Base-by-base conservation (phyloP, 2,329 filamentous ascomycete species). In the Beauveria brongniartii region DNA sequence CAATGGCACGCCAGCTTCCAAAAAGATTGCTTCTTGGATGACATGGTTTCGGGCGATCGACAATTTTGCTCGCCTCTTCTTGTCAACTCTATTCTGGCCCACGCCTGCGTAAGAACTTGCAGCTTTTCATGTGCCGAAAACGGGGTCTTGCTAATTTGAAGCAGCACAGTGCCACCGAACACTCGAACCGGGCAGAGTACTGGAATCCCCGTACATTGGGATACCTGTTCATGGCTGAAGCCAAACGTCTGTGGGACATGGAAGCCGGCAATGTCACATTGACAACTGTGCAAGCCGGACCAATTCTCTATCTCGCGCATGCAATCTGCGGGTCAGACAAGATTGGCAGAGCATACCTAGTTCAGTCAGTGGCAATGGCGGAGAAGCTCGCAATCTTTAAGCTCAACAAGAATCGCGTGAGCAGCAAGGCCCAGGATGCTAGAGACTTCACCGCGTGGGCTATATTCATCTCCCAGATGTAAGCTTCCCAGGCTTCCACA, bases 1-100 rank as follows among this genome's bases (percentile, higher is more conserved):
- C 69, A 71, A 3, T 74, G 69, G 64, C 69, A 70, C 0, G 65
- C 71, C 0, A 66, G 66, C 0, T 74, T 77, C 28, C 74, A 78
- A 3, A 77, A 75, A 62, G 73, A 75, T 28, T 66, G 66, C 1
- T 76, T 78, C 34, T 61, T 77, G 0, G 66, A 75, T n/a, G 75
- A 77, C 30, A 71, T 78, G 72, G 67, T 64, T 12, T 62, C 65
- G 0, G 65, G 66, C 1, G 63, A 64, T 0, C 55, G 61, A 0
- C 67, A 71, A 16, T 77, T 75, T 64, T 78, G 76, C 62, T 77
- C 76, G 0, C 58, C 69, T 8, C 65, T 78, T 0, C 69, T 78
- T 3, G 73, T 77, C 54, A 78, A 77, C 41, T 64, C 69, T 1
- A 44, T 74, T 12, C 69, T 78, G 41, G 72, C 9, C 64, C 37